phyloP scores from a whole-genome alignment of 1,139 yeast species.

The Diutina pseudorugosa region DNA sequence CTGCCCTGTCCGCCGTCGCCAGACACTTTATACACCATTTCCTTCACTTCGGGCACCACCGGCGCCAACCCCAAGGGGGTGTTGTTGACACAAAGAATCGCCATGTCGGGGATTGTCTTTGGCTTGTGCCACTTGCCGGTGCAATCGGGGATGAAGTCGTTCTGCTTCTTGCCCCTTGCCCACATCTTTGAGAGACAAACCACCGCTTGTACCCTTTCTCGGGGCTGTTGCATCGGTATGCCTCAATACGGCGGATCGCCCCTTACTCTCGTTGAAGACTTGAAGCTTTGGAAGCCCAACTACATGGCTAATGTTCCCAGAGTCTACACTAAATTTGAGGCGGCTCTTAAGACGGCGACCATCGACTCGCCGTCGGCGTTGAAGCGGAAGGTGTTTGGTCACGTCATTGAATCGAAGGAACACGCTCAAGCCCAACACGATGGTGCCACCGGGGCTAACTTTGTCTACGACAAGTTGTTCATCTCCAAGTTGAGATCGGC shows the following conservation, averaged over 20 bases:
- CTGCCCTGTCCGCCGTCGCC: slow-evolving; percentile 14
- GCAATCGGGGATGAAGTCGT: not conserved
- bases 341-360: slow-evolving; percentile 33
- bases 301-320: slow-evolving; percentile 52
- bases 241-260: slow-evolving; percentile 1
- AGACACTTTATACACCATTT: slow-evolving; percentile 15
- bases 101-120: slow-evolving; percentile 37
- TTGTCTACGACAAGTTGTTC: slow-evolving; percentile 20
- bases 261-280: slow-evolving; percentile 18
- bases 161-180: not conserved
- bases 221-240: not conserved
- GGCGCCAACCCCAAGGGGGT: slow-evolving; percentile 29
- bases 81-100: slow-evolving; percentile 23
- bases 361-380: slow-evolving; percentile 7
- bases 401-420: slow-evolving; percentile 20
- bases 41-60: slow-evolving; percentile 29
- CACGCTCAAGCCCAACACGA: slow-evolving; percentile 19
- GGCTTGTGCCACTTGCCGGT: slow-evolving; percentile 6
- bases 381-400: slow-evolving; percentile 11
- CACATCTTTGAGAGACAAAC: slow-evolving; percentile 2
- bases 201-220: not conserved
- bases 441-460: slow-evolving; percentile 18
- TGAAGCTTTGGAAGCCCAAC: slow-evolving; percentile 41
- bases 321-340: slow-evolving; percentile 49
- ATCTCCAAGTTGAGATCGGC: slow-evolving; percentile 4